Evolutionary conservation across 352 stramenopile genomes (phyloP), one percentile per base, ranked within the genome.

Genomic region (Elongisporangium senticosum): DNA sequence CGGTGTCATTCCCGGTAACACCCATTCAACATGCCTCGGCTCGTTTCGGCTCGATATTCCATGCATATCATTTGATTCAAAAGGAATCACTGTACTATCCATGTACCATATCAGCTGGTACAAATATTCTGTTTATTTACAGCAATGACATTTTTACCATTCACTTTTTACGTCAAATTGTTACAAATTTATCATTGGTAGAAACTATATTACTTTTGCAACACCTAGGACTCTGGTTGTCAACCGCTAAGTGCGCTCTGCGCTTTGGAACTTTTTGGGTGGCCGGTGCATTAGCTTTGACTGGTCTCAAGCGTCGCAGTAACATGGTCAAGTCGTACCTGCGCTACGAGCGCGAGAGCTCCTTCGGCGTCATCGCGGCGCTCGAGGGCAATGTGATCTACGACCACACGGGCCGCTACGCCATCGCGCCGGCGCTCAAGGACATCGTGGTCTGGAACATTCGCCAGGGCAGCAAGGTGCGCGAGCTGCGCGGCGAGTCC

Each of bases 361-460:
- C 83, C 49, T 97, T 98, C 65, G 93, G 93, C 60, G 78, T 98
- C 15, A 95, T 98, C 55, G 68, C 87, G 21, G 88, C 89, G 28
- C 70, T 94, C 10, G 82, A 94, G 52, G 85, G 89, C 53, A 97
- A 97, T 61, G 82, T 94, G 19, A 69, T 96, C 23, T 96, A 87
- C 68, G 90, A 97, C 71, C 59, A 74, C 17, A 85, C 77, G n/a
- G 89, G 88, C 15, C 75, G 85, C 56, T 81, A 97, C 39, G 89
- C 86, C n/a, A 82, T 98, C 47, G 77, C 86, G 39, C 86, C 87
- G 23, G 87, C 87, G 57, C 75, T 98, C 51, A 86, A 97, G 68
- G 83, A 97, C 57, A 77, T 98, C 37, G 75, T 79, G 1, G 84
- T 98, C 26, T 98, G 91, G 91, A 98, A 97, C 67, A 72, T 98